Evolutionary conservation across 2,329 filamentous ascomycete species (phyloP).

Genomic region (Pseudopyricularia javanii): DNA sequence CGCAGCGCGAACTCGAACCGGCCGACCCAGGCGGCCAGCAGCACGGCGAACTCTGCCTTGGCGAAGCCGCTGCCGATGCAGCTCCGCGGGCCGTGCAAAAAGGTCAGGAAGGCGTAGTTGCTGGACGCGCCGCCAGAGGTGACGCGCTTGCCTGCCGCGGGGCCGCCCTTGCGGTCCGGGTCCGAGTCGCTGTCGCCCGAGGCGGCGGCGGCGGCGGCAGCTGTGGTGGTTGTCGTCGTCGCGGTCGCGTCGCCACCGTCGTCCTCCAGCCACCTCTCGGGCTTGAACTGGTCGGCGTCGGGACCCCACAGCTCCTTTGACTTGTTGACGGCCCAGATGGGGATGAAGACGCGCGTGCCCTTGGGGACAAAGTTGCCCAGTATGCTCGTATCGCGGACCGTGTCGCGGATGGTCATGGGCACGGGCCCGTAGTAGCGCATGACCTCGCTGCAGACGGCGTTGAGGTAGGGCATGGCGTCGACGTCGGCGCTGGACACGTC

Average conservation of each 20-base stretch:
- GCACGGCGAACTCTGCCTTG: slow-evolving; percentile 70
- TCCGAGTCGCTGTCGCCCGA: slow-evolving; percentile 10
- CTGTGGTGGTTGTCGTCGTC: slow-evolving; percentile 5
- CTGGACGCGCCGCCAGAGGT: slow-evolving; percentile 60
- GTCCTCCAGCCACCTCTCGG: slow-evolving; percentile 57
- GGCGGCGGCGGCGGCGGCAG: not conserved
- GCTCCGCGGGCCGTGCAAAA: slow-evolving; percentile 73
- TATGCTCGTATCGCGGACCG: slow-evolving; percentile 52
- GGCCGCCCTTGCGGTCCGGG: slow-evolving; percentile 7
- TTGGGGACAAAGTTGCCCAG: slow-evolving; percentile 54
- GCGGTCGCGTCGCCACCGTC: slow-evolving; percentile 14
- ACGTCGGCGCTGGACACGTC: slow-evolving; percentile 41
- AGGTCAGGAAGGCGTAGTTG: slow-evolving; percentile 71
- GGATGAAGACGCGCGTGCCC: slow-evolving; percentile 56
- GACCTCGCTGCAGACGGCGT: slow-evolving; percentile 67
- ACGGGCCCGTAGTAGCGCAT: slow-evolving; percentile 65
- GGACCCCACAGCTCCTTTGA: slow-evolving; percentile 60
- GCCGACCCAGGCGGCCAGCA: slow-evolving; percentile 67
- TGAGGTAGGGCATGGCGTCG: slow-evolving; percentile 66
- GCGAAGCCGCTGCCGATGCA: slow-evolving; percentile 80
- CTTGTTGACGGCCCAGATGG: slow-evolving; percentile 57
- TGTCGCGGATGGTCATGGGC: slow-evolving; percentile 55
- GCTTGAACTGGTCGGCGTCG: slow-evolving; percentile 64
- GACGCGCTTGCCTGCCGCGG: slow-evolving; percentile 25
- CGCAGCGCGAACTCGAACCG: slow-evolving; percentile 53